Percentiles rank a stretch among this genome's conserved stretches.
Evolutionary conservation across 2,329 filamentous ascomycete species (phyloP).

Genomic region (Phoma herbarum): DNA sequence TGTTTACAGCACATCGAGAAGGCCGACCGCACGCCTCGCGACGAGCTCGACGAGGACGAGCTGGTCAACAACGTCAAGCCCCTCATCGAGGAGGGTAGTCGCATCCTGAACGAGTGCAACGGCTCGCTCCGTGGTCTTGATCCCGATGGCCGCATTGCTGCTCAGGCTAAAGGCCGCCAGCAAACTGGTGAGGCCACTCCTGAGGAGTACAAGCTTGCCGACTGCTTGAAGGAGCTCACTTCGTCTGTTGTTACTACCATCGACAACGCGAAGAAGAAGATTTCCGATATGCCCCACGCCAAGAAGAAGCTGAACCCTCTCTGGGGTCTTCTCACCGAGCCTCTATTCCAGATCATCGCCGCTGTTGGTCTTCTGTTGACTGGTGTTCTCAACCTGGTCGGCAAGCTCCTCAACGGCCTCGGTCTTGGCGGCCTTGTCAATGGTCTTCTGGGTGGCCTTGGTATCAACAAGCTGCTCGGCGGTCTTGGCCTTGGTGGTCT

Average conservation of each 20-base stretch:
- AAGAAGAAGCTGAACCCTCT: slow-evolving; percentile 95
- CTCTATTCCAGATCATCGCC: slow-evolving; percentile 90
- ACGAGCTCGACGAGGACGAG: slow-evolving; percentile 89
- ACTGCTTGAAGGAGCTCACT: slow-evolving; percentile 85
- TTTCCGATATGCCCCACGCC: slow-evolving; percentile 89
- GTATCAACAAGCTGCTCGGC: slow-evolving; percentile 77
- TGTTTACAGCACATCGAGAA: slow-evolving; percentile 73
- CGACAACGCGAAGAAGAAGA: slow-evolving; percentile 86
- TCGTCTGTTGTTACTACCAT: slow-evolving; percentile 82
- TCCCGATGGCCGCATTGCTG: slow-evolving; percentile 84
- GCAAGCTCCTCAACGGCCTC: slow-evolving; percentile 79
- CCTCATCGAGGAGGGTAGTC: slow-evolving; percentile 84
- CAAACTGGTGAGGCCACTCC: slow-evolving; percentile 78
- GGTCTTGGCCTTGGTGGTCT: slow-evolving; percentile 71
- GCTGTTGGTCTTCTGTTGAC: slow-evolving; percentile 83
- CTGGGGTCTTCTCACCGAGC: slow-evolving; percentile 83
- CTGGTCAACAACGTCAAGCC: slow-evolving; percentile 87
- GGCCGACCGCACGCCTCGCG: slow-evolving; percentile 81
- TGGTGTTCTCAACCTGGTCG: slow-evolving; percentile 86
- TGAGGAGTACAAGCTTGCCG: slow-evolving; percentile 85
- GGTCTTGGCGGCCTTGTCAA: slow-evolving; percentile 85
- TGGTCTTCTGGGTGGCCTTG: slow-evolving; percentile 77
- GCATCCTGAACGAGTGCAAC: slow-evolving; percentile 85
- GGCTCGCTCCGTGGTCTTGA: slow-evolving; percentile 87
- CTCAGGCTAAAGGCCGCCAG: slow-evolving; percentile 83